Evolutionary conservation across 495 filamentous ascomycete species (phyloP).

Genomic region (Penicillium parvum): DNA sequence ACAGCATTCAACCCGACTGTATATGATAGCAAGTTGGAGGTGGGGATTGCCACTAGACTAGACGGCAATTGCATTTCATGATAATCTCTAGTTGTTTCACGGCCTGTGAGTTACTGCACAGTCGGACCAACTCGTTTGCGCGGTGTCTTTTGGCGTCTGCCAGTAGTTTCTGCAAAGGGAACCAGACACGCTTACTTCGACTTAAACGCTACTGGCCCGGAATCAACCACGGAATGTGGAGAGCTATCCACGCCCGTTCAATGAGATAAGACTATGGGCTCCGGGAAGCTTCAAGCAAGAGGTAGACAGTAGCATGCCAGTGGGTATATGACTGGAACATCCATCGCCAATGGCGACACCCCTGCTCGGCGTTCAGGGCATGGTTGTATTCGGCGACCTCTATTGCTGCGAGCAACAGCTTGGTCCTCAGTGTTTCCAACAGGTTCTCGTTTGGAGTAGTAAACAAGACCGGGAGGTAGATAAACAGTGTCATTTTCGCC

Average conservation of each 20-base stretch:
- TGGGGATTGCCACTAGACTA: constrained; percentile 10
- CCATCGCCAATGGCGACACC: constrained; percentile 56
- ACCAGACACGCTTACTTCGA: constrained; percentile 46
- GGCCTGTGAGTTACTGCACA: constrained; percentile 27
- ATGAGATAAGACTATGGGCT: constrained; percentile 46
- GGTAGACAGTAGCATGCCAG: constrained; percentile 56
- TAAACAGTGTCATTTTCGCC: constrained; percentile 45
- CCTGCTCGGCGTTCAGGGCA: constrained; percentile 42
- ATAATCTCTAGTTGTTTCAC: constrained; percentile 32
- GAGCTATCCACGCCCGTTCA: constrained; percentile 51
- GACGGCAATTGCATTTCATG: constrained; percentile 23
- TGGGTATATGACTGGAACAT: constrained; percentile 55
- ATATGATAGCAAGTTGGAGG: constrained; percentile 18
- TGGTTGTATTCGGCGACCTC: constrained; percentile 56
- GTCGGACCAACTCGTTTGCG: constrained; percentile 34
- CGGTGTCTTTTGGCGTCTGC: constrained; percentile 44
- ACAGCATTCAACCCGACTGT: constrained; percentile 14
- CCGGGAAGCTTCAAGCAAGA: constrained; percentile 48
- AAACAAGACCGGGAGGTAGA: constrained; percentile 42
- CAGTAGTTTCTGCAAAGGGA: constrained; percentile 51
- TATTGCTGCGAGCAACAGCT: constrained; percentile 40
- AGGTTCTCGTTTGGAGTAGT: constrained; percentile 27
- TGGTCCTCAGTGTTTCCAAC: constrained; percentile 34
- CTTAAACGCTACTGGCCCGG: constrained; percentile 30
- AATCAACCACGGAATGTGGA: constrained; percentile 47